Base-by-base conservation (phyloP, 257 asterid genomes). In the Solanum rostratum region DNA sequence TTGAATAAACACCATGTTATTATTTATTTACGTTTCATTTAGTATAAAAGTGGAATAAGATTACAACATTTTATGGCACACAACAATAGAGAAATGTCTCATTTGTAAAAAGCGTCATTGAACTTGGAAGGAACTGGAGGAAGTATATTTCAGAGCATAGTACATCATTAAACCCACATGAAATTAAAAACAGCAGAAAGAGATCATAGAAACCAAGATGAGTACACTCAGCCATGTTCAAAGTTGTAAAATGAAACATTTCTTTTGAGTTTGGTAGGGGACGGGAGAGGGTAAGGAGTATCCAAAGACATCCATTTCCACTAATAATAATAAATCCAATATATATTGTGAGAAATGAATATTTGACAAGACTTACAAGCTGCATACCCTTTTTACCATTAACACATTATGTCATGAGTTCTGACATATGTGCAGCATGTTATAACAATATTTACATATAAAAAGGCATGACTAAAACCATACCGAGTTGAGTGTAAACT, bases 401-500 rank as follows among this genome's bases (percentile, higher is more conserved):
- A 37, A 69, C 52, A 37, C 16, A 2, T 69, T 12, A 43, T 11
- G 33, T 20, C 55, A 43, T 30, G 19, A 43, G 80, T 43, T 71
- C 55, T 43, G n/a, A 71, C 55, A 43, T 20, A 71, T 12, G 80
- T 3, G 80, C 4, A 2, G 57, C 54, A 73, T 14, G 20, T 73
- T 73, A 22, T n/a, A 12, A 73, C 22, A 73, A n/a, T 73, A 73
- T 45, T 74, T 74, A 46, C 81, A 45, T 46, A 46, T 49, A 22
- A 46, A 74, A 74, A 46, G 22, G 37, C 22, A 46, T 15, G 59
- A 46, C 7, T 24, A 41, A 46, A 74, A 81, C 82, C 92, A 79
- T 94, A 96, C 98, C 93, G 97, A 88, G 85, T 94, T 93, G 45
- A 97, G 97, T 70, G 92, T 92, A 91, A 96, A 96, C 92, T 95